Evolutionary conservation across 139 green algal genomes (phyloP), one percentile per base, ranked within the genome.

Genomic region (Chara braunii): DNA sequence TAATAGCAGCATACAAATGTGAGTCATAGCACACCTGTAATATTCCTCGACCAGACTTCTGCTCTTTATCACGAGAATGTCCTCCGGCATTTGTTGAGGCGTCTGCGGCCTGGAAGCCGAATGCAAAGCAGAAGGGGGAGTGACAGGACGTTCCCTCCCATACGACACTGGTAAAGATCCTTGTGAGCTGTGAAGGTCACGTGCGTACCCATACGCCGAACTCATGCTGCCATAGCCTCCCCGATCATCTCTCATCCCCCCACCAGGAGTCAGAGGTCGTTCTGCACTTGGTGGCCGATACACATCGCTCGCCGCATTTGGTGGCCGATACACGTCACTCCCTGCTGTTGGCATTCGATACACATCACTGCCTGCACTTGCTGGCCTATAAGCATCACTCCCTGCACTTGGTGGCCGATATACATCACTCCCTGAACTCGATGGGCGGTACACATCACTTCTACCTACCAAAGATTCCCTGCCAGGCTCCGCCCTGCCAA

Each of bases 321-420:
- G 40, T 48, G 40, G 2, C 11, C 37, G 12, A 12, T 32, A 65
- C 45, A 28, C 45, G 35, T 24, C 24, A 43, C 18, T 14, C 59
- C 59, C 11, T 48, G 50, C 11, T 50, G 45, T 11, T 50, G 45
- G 14, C 63, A 50, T 37, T 43, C 45, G 24, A 43, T 50, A 3
- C 60, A 37, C 11, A 67, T 68, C 14, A 68, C 23, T 6, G 60
- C 59, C n/a, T n/a, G n/a, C n/a, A n/a, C n/a, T n/a, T n/a, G n/a
- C n/a, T n/a, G n/a, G n/a, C n/a, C n/a, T n/a, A n/a, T n/a, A 26
- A 34, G 26, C 31, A 28, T 14, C 31, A 24, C 31, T 22, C 55
- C 11, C 11, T 18, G 37, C 33, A 18, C 40, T 48, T 18, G 18
- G 40, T 48, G 40, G 2, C 11, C 37, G 12, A 12, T 32, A 65